Percentiles rank a stretch among this genome's conserved stretches.
Conservation (phyloP, 371 early-diverging fungal species). For the Sporodiniella umbellata region DNA sequence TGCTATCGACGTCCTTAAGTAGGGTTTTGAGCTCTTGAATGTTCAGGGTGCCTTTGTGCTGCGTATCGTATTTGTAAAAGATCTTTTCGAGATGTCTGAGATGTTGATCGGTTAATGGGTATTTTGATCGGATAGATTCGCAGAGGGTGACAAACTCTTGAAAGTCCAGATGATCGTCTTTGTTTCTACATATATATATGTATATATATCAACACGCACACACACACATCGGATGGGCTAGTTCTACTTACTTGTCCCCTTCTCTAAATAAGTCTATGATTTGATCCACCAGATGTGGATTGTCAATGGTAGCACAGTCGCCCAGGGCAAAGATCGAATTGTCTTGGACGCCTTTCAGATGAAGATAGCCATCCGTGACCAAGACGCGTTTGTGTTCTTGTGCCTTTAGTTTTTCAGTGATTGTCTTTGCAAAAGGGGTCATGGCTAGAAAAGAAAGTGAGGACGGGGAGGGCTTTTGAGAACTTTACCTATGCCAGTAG, state of each 20-base stretch:
- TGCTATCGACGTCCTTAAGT: constrained; percentile 59
- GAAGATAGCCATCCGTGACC: constrained; percentile 67
- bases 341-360: constrained; percentile 62
- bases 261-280: constrained; percentile 52
- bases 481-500: constrained; percentile 80
- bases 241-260: constrained; percentile 52
- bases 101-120: constrained; percentile 58
- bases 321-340: constrained; percentile 80
- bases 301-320: constrained; percentile 82
- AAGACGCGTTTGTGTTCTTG: constrained; percentile 68
- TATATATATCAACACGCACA: no score
- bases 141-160: constrained; percentile 16
- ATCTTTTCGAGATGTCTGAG: constrained; percentile 40
- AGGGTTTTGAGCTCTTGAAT: constrained; percentile 57
- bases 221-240: no score
- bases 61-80: constrained; percentile 61
- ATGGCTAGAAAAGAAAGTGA: constrained; percentile 38
- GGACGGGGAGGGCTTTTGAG: no score
- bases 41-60: constrained; percentile 58
- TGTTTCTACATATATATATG: no score
- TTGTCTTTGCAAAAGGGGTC: constrained; percentile 59
- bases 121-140: constrained; percentile 30
- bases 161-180: constrained; percentile 41
- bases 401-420: constrained; percentile 41
- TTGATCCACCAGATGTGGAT: constrained; percentile 58